These are phyloP conservation scores for Rhododendron molle DNA, from an alignment of 148 eudicot genomes.

Conservation along the genomic window DNA sequence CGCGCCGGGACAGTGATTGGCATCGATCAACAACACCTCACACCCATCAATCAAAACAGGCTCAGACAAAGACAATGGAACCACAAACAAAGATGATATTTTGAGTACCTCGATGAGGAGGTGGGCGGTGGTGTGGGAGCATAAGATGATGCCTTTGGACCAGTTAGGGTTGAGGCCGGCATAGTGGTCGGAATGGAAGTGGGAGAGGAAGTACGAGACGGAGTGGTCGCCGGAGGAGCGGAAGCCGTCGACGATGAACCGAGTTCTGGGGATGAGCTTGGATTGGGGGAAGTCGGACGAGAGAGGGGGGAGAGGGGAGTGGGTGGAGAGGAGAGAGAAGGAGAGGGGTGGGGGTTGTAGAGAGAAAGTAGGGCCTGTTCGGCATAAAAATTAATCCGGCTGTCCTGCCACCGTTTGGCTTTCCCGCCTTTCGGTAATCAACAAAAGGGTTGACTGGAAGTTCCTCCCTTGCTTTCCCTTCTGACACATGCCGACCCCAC, in stretches of 20 bases:
- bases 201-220: conserved; percentile 80
- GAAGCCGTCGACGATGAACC: conserved; percentile 83
- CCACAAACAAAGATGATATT: conserved; percentile 29
- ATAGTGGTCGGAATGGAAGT: conserved; percentile 97
- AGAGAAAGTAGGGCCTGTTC: conserved; percentile 21
- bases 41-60: conserved; percentile 55
- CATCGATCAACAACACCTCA: conserved; percentile 69
- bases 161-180: conserved; percentile 61
- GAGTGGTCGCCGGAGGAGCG: conserved; percentile 62
- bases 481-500: too few species aligned
- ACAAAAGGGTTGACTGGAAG: too few species aligned
- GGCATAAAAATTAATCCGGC: too few species aligned
- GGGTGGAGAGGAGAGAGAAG: conserved; percentile 14
- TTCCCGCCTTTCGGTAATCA: too few species aligned
- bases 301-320: conserved; percentile 41
- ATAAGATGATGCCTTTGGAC: conserved; percentile 70
- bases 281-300: conserved; percentile 60
- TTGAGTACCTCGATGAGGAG: conserved; percentile 48
- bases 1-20: conserved; percentile 98
- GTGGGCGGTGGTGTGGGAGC: conserved; percentile 58
- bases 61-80: conserved; percentile 33
- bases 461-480: too few species aligned
- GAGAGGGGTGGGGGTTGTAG: conserved; percentile 18
- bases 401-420: too few species aligned
- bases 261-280: conserved; percentile 79